These are phyloP conservation scores for Cryptomeria japonica DNA, from an alignment of 75 land plant species.

Conservation along the genomic window DNA sequence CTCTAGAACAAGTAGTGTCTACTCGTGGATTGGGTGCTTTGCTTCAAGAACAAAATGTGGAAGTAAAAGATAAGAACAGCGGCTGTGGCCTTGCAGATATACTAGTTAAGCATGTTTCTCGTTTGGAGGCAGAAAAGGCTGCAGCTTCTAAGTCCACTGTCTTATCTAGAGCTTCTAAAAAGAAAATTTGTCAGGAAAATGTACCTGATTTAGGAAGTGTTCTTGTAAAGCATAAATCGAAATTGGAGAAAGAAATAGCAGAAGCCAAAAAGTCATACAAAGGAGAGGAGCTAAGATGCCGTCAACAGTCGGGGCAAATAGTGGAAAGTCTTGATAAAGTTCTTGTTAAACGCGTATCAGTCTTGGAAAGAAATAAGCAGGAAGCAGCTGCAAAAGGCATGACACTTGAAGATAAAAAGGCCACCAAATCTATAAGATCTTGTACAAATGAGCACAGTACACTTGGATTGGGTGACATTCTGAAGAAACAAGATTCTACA, in stretches of 20 bases:
- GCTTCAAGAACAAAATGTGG: slow-evolving; percentile 26
- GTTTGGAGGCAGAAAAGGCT: slow-evolving; percentile 24
- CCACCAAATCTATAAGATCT: neutral
- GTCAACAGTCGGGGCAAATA: slow-evolving; percentile 11
- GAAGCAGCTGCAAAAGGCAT: slow-evolving; percentile 9
- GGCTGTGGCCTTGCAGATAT: slow-evolving; percentile 23
- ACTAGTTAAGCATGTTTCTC: slow-evolving; percentile 34
- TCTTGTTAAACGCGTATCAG: slow-evolving; percentile 52
- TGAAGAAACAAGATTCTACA: slow-evolving; percentile 3
- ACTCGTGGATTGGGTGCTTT: slow-evolving; percentile 45
- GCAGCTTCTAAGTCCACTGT: slow-evolving; percentile 2
- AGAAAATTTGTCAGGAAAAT: neutral
- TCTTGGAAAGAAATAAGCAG: slow-evolving; percentile 57
- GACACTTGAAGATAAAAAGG: neutral
- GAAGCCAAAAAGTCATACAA: slow-evolving; percentile 4
- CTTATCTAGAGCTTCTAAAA: neutral
- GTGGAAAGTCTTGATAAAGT: slow-evolving; percentile 50
- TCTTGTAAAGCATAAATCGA: slow-evolving; percentile 22
- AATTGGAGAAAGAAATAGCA: slow-evolving; percentile 31
- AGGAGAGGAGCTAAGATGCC: slow-evolving; percentile 10
- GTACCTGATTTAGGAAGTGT: slow-evolving; percentile 25
- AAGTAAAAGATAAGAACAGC: slow-evolving; percentile 17
- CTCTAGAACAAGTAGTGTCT: slow-evolving; percentile 35
- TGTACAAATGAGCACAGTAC: neutral
- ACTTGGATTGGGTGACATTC: slow-evolving; percentile 4